These are phyloP conservation scores for Notholithocarpus densiflorus DNA, from an alignment of 306 rosid genomes.

Conservation along the genomic window DNA sequence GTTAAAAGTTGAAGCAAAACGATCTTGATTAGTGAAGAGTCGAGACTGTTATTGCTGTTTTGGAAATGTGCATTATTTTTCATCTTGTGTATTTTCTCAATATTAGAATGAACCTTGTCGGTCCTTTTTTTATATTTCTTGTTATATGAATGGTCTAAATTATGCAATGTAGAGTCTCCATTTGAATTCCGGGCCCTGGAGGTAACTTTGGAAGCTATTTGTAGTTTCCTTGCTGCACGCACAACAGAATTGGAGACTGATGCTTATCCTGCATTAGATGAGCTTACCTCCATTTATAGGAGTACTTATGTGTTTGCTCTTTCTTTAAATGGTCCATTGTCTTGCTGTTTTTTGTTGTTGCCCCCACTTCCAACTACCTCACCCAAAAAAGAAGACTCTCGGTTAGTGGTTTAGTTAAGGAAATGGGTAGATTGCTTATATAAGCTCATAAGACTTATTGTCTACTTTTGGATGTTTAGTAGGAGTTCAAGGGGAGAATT, in stretches of 20 bases:
- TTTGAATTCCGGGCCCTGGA: constrained; percentile 94
- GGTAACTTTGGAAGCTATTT: constrained; percentile 94
- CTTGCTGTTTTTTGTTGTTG: not conserved
- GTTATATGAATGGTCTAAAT: constrained; percentile 34
- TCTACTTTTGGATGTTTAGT: not conserved
- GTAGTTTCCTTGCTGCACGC: constrained; percentile 94
- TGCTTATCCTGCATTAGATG: constrained; percentile 95
- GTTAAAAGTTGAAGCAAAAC: not conserved
- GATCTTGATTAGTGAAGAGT: not conserved
- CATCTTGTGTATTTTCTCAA: not conserved
- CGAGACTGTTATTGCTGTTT: not conserved
- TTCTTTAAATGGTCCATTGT: not conserved
- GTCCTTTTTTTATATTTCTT: constrained; percentile 12
- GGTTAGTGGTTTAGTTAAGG: too few relatives aligned
- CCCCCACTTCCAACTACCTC: not conserved
- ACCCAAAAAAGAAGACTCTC: not conserved
- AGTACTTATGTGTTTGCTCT: constrained; percentile 13
- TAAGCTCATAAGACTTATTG: not conserved
- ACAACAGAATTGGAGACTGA: constrained; percentile 86
- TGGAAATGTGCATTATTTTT: constrained; percentile 10
- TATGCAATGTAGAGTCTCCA: constrained; percentile 75
- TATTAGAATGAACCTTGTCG: not conserved
- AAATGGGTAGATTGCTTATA: too few relatives aligned
- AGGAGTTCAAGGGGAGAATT: not conserved
- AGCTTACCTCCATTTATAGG: constrained; percentile 89